Conservation (phyloP, 805 yeast genomes). For the Candida silvatica region DNA sequence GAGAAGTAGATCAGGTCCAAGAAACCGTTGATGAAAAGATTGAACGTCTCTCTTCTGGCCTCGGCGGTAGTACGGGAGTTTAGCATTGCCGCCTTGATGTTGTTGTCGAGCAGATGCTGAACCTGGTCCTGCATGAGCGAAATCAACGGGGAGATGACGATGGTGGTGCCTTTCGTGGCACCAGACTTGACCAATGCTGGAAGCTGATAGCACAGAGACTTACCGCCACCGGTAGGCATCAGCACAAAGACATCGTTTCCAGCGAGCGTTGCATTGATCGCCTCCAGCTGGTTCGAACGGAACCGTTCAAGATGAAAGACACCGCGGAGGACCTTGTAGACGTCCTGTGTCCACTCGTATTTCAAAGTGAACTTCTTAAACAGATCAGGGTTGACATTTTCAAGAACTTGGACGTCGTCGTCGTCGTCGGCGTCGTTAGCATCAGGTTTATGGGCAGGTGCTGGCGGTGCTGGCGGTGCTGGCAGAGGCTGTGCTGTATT, state of each 20-base stretch:
- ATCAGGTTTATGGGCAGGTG: too few species aligned
- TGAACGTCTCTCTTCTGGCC: constrained; percentile 56
- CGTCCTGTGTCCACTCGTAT: constrained; percentile 64
- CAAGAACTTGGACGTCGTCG: not conserved
- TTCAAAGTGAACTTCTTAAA: not conserved
- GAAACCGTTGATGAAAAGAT: constrained; percentile 53
- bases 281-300: constrained; percentile 80
- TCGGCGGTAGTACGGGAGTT: constrained; percentile 63
- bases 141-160: constrained; percentile 89
- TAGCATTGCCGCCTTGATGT: constrained; percentile 80
- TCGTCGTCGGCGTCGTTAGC: not conserved
- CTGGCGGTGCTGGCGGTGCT: too few species aligned
- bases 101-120: constrained; percentile 57
- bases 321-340: constrained; percentile 43
- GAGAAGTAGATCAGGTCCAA: constrained; percentile 78
- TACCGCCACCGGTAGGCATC: constrained; percentile 99
- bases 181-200: constrained; percentile 84
- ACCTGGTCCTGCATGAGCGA: constrained; percentile 98
- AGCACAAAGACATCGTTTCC: constrained; percentile 89
- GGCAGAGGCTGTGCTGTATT: too few species aligned
- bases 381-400: not conserved
- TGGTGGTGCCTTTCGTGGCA: constrained; percentile 70
- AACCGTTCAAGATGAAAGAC: constrained; percentile 61
- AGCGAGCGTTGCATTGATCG: constrained; percentile 63
- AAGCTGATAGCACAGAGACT: constrained; percentile 88